Base-by-base conservation (phyloP, 2,329 filamentous ascomycete genomes). In the Trichoderma breve region DNA sequence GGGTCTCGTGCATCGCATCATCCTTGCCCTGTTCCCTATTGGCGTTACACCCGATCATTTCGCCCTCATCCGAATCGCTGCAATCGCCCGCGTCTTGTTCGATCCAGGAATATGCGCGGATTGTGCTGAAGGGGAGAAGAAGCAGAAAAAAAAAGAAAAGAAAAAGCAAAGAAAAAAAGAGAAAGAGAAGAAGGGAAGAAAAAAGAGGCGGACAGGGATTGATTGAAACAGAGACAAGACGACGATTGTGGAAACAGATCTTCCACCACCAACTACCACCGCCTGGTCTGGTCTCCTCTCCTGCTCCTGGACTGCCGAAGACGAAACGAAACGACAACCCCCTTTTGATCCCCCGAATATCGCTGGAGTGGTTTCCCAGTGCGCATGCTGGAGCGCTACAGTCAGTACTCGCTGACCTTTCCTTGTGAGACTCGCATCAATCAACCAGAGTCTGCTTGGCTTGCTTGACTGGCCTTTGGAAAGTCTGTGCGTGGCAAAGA, bases 1-100 rank as follows among this genome's bases (percentile, higher is more conserved):
- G 51, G 64, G 62, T 47, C 30, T 36, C 47, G 63, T 24, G 18
- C 64, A 28, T 58, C 43, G 43, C 43, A 51, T 51, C 43, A 58
- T 60, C 28, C 57, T 32, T 8, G 57, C 26, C 36, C 15, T 67
- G 64, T 32, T 26, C 66, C 39, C 55, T 61, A 26, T 34, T 36
- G 66, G 66, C 57, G 66, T 70, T 70, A 70, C 66, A 70, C 66
- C 66, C 55, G 66, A 70, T 21, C 36, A 61, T n/a, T 30, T 60
- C 39, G 21, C 53, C 66, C 66, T 70, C 66, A 62, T 51, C 66
- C 57, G 39, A 61, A 36, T 53, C n/a, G n/a, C 30, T 51, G 55
- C 66, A 28, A 30, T 60, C 65, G 51, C 65, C 26, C 53, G 53
- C 34, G 34, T 58, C n/a, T 30, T 39, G 14, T 39, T 24, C 14